These are phyloP conservation scores for Sphagnum fallax DNA, from an alignment of 228 moss, liverwort and hornwort species.

Conservation along the genomic window DNA sequence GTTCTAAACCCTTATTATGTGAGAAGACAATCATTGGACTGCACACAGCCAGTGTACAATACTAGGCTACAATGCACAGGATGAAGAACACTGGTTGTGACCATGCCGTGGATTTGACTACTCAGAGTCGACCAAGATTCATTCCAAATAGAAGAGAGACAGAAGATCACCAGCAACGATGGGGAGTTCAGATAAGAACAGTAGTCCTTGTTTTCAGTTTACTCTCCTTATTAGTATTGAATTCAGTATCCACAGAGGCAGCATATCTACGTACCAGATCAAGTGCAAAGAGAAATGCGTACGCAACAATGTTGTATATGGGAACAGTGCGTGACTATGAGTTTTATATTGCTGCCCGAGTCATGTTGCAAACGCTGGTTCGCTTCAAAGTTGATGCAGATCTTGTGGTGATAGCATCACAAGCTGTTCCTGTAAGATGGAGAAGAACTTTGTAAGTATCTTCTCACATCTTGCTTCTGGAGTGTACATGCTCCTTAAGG, in stretches of 20 bases:
- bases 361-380: constrained; percentile 49
- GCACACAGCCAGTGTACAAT: too few species aligned
- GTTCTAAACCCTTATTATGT: too few species aligned
- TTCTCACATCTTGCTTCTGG: background rate
- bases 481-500: background rate
- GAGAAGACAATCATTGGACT: too few species aligned
- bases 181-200: too few species aligned
- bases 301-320: constrained; percentile 67
- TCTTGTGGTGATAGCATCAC: constrained; percentile 59
- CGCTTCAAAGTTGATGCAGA: constrained; percentile 57
- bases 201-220: too few species aligned
- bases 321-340: constrained; percentile 67
- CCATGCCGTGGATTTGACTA: too few species aligned
- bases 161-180: too few species aligned
- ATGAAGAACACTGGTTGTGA: too few species aligned
- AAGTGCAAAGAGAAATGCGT: constrained; percentile 42
- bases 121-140: too few species aligned
- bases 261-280: constrained; percentile 17
- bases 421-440: constrained; percentile 46
- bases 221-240: too few species aligned
- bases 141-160: too few species aligned
- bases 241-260: constrained; percentile 1
- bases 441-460: constrained; percentile 42
- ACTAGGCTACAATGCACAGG: too few species aligned
- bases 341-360: constrained; percentile 59